phyloP scores from a whole-genome alignment of 371 early-diverging fungal genomes.

The Apophysomyces trapeziformis region DNA sequence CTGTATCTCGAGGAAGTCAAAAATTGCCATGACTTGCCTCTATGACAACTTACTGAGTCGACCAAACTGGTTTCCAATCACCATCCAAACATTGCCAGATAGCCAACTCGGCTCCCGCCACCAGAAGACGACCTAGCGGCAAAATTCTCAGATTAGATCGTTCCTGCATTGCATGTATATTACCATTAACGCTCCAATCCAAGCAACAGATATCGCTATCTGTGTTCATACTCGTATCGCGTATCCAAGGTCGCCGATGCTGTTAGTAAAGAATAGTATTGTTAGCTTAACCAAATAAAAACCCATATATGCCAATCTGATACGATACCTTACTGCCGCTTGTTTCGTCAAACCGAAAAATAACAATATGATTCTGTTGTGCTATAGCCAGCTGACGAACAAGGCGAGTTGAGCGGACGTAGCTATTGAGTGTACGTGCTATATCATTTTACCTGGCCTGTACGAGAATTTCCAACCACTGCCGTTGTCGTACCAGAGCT shows the following conservation, averaged over 20 bases:
- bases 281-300: background rate
- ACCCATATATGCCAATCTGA: background rate
- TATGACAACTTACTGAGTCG: constrained; percentile 13
- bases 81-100: constrained; percentile 31
- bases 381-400: constrained; percentile 46
- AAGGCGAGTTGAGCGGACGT: background rate
- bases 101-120: constrained; percentile 37
- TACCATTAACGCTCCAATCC: constrained; percentile 53
- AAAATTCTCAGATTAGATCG: background rate
- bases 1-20: constrained; percentile 18
- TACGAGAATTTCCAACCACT: constrained; percentile 36
- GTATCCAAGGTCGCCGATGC: constrained; percentile 21
- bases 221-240: constrained; percentile 23
- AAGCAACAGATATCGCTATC: constrained; percentile 29
- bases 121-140: constrained; percentile 36
- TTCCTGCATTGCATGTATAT: background rate
- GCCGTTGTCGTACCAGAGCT: constrained; percentile 27
- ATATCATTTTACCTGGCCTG: constrained; percentile 36
- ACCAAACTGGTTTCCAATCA: constrained; percentile 32
- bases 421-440: no score
- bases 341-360: constrained; percentile 6
- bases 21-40: background rate
- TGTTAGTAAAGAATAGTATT: background rate
- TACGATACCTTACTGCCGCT: constrained; percentile 11
- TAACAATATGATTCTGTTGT: constrained; percentile 15